These are phyloP conservation scores for Protostelium mycophagum DNA, from an alignment of 78 protist genomes.

Conservation along the genomic window DNA sequence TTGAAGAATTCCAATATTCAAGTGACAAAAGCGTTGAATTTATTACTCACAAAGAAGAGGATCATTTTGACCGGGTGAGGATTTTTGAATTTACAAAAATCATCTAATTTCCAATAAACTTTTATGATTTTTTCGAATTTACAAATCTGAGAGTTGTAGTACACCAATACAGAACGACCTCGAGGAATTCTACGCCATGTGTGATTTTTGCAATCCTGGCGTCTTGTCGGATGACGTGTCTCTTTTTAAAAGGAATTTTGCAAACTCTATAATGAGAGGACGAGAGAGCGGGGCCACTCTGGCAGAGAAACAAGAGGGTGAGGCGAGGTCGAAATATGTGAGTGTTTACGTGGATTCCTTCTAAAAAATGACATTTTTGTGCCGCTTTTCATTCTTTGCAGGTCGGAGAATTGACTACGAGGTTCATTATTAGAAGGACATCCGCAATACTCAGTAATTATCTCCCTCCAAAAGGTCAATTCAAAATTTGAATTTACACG, in stretches of 20 bases:
- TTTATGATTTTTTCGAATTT: too few species aligned
- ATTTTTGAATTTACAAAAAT: neutral
- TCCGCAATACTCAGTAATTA: slow-evolving; percentile 37
- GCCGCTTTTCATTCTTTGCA: neutral
- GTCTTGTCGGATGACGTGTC: slow-evolving; percentile 30
- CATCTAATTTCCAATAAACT: slow-evolving; percentile 1
- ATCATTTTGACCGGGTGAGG: slow-evolving; percentile 53
- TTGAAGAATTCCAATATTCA: slow-evolving; percentile 67
- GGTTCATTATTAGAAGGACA: slow-evolving; percentile 71
- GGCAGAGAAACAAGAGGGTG: slow-evolving; percentile 1
- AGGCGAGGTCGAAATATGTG: neutral
- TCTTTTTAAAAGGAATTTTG: slow-evolving; percentile 16
- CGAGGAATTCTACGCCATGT: slow-evolving; percentile 67
- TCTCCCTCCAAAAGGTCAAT: slow-evolving; percentile 76
- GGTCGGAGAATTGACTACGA: slow-evolving; percentile 26
- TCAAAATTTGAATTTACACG: neutral
- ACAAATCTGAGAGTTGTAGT: neutral
- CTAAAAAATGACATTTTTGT: neutral
- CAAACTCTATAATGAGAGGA: slow-evolving; percentile 17
- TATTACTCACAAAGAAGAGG: slow-evolving; percentile 29
- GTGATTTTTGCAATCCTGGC: slow-evolving; percentile 70
- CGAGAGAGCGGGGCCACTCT: slow-evolving; percentile 19
- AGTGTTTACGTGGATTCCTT: neutral
- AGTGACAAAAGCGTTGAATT: slow-evolving; percentile 28
- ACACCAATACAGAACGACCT: slow-evolving; percentile 90